These are phyloP conservation scores for Hirsutella minnesotensis DNA, from an alignment of 2,329 filamentous ascomycete species.

Conservation along the genomic window DNA sequence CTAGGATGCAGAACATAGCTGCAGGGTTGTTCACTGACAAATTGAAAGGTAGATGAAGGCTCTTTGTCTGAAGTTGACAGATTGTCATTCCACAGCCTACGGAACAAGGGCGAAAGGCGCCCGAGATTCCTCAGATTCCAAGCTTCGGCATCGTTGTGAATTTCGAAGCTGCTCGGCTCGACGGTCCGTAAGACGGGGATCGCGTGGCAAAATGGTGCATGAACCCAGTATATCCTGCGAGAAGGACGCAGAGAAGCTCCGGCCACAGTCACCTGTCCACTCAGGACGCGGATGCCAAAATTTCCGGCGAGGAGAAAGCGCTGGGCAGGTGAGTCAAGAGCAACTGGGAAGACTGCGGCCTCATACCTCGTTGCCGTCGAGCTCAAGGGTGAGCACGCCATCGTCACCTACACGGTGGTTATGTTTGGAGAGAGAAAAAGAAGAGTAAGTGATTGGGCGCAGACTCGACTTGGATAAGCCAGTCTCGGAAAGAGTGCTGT, in stretches of 20 bases:
- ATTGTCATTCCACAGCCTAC: conserved; percentile 49
- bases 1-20: too few relatives aligned
- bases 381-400: conserved; percentile 27
- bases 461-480: neutral
- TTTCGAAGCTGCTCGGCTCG: conserved; percentile 38
- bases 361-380: conserved; percentile 38
- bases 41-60: conserved; percentile 28
- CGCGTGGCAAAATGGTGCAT: conserved; percentile 57
- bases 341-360: neutral
- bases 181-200: conserved; percentile 52
- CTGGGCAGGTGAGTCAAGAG: conserved; percentile 22
- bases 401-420: conserved; percentile 28
- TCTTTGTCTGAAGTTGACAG: conserved; percentile 1
- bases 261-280: conserved; percentile 52
- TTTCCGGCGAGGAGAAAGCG: conserved; percentile 54
- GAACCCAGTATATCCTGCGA: conserved; percentile 40
- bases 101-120: conserved; percentile 53
- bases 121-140: conserved; percentile 40
- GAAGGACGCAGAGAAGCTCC: conserved; percentile 48
- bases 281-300: conserved; percentile 50
- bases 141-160: conserved; percentile 40
- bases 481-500: neutral
- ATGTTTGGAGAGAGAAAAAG: conserved; percentile 31
- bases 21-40: conserved; percentile 25
- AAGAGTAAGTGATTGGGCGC: conserved; percentile 25